Evolutionary conservation across 108 stramenopile genomes (phyloP), one percentile per base, ranked within the genome.

Genomic region (Seminavis robusta): DNA sequence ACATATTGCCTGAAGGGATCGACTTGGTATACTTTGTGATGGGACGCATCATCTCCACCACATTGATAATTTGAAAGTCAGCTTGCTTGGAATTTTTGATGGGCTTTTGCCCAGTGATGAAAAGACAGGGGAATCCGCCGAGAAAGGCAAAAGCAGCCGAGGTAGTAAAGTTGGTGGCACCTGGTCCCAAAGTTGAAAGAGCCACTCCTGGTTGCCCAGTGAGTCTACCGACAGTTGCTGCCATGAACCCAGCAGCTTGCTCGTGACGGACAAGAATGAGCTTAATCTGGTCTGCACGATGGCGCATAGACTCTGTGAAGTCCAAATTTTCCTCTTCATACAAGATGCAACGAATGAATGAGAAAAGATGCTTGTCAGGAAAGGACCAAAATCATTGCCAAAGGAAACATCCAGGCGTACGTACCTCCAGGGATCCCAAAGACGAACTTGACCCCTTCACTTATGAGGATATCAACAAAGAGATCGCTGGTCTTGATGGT

Each of bases 351-450:
- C n/a, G n/a, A n/a, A n/a, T n/a, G n/a, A n/a, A n/a, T n/a, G n/a
- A n/a, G n/a, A n/a, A n/a, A n/a, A n/a, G n/a, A n/a, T n/a, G n/a
- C n/a, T n/a, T n/a, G n/a, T n/a, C n/a, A n/a, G n/a, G n/a, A n/a
- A n/a, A n/a, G n/a, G n/a, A n/a, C n/a, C n/a, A n/a, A n/a, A n/a
- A n/a, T n/a, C n/a, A n/a, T n/a, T n/a, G n/a, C n/a, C n/a, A n/a
- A n/a, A n/a, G n/a, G n/a, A n/a, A n/a, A n/a, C n/a, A n/a, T n/a
- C n/a, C n/a, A n/a, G n/a, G n/a, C n/a, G n/a, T n/a, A n/a, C n/a
- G n/a, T n/a, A n/a, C n/a, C n/a, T 56, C 62, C 62, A 3, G 62
- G 62, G 24, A 63, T 63, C n/a, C 62, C 62, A 40, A 63, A 40
- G 16, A 63, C 54, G 34, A 23, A 63, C 52, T 63, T 30, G 42